Conservation (phyloP, 306 rosid species). For the Geum urbanum region DNA sequence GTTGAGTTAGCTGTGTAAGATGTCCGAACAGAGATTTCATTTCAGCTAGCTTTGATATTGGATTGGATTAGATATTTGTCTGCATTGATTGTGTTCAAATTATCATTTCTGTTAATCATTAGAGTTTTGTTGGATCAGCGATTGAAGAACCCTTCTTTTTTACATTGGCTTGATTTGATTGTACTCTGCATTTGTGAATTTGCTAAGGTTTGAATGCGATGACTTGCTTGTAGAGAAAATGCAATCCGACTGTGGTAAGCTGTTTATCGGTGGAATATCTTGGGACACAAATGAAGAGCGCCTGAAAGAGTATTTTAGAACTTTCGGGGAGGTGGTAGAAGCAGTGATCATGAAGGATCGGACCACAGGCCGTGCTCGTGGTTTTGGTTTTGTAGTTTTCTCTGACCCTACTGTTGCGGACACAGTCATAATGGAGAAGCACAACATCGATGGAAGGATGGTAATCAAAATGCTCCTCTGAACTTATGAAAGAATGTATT, state of each 20-base stretch:
- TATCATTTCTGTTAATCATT: constrained; percentile 18
- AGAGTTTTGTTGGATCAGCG: constrained; percentile 41
- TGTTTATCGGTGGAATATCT: constrained; percentile 92
- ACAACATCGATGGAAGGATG: constrained; percentile 96
- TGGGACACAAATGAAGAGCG: constrained; percentile 99
- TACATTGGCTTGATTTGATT: constrained; percentile 16
- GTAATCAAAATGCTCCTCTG: constrained; percentile 28
- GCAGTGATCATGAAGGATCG: constrained; percentile 99
- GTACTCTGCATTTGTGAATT: constrained; percentile 38
- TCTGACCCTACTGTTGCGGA: constrained; percentile 79
- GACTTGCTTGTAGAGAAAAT: constrained; percentile 62
- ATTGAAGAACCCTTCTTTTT: constrained; percentile 9
- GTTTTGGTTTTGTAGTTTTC: constrained; percentile 93
- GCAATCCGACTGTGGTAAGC: constrained; percentile 96
- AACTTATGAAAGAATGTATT: constrained; percentile 18
- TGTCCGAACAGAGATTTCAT: constrained; percentile 25
- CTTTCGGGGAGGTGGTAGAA: constrained; percentile 88
- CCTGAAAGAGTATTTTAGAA: constrained; percentile 80
- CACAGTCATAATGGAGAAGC: constrained; percentile 78
- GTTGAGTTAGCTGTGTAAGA: constrained; percentile 16
- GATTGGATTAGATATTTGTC: constrained; percentile 26
- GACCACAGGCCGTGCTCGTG: constrained; percentile 95
- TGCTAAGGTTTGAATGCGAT: constrained; percentile 27
- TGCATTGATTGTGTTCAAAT: constrained; percentile 26
- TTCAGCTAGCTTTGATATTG: constrained; percentile 17